A percentile compares a stretch with the other conserved stretches of the same genome.
Conservation (phyloP, 192 early-diverging fungal genomes). For the Mortierella hygrophila region DNA sequence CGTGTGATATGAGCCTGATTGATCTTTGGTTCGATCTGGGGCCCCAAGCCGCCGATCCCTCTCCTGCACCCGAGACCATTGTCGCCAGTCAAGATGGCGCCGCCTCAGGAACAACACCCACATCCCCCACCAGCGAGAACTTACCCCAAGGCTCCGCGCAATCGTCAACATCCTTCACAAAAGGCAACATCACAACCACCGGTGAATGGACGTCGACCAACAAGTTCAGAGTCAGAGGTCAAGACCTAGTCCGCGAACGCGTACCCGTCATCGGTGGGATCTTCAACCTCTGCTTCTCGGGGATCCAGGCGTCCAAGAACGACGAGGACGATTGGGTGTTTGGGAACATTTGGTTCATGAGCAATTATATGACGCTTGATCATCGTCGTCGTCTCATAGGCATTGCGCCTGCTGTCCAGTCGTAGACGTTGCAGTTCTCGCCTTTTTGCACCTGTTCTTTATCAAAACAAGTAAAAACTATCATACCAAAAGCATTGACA, state of each 20-base stretch:
- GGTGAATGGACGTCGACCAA: neutral
- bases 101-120: neutral
- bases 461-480: neutral
- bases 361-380: constrained; percentile 27
- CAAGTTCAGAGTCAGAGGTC: constrained; percentile 22
- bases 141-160: neutral
- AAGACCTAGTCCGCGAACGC: constrained; percentile 25
- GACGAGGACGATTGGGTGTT: constrained; percentile 34
- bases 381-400: constrained; percentile 17
- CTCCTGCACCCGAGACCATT: neutral
- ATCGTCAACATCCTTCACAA: neutral
- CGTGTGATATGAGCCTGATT: constrained; percentile 12
- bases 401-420: constrained; percentile 18
- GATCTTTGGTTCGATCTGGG: constrained; percentile 27
- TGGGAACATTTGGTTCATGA: constrained; percentile 36
- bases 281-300: constrained; percentile 18
- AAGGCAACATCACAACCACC: neutral
- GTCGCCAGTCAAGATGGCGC: neutral
- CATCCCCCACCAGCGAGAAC: neutral
- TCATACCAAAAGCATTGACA: neutral
- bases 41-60: neutral
- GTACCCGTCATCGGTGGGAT: constrained; percentile 21
- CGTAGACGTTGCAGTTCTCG: neutral
- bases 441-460: neutral
- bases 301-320: constrained; percentile 19